phyloP scores from a whole-genome alignment of 345 rosid genomes.

The Fremontodendron californicum region DNA sequence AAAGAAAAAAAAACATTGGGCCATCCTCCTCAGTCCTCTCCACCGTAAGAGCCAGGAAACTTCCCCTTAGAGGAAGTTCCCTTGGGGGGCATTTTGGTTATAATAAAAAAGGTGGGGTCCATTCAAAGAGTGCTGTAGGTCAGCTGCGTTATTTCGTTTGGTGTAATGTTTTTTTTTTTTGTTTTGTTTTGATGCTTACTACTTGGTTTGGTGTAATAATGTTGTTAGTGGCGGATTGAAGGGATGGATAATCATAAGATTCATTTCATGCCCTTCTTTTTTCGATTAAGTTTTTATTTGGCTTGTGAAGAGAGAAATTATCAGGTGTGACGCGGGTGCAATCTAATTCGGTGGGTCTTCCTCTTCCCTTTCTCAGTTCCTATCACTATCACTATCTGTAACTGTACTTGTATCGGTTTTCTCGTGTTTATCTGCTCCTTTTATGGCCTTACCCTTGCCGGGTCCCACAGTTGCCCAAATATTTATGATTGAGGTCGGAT shows the following conservation, averaged over 20 bases:
- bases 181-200: too few relatives aligned
- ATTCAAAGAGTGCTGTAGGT: not conserved
- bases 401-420: not conserved
- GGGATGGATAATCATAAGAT: not conserved
- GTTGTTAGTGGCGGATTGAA: not conserved
- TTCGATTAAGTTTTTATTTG: not conserved
- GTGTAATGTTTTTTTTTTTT: not conserved
- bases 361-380: too few relatives aligned
- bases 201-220: too few relatives aligned
- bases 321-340: slow-evolving; percentile 5
- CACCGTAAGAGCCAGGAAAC: slow-evolving; percentile 15
- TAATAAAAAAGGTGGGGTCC: not conserved
- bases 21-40: not conserved
- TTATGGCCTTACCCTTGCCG: not conserved
- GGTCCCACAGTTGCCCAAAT: not conserved
- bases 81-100: slow-evolving; percentile 17
- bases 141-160: not conserved
- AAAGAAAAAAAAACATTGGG: not conserved
- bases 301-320: not conserved
- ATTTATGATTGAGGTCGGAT: not conserved
- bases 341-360: not conserved
- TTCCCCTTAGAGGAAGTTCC: slow-evolving; percentile 15
- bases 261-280: too few relatives aligned
- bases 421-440: not conserved
- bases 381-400: not conserved